Conservation (phyloP, 768 basidiomycete species). For the Suillus subaureus region DNA sequence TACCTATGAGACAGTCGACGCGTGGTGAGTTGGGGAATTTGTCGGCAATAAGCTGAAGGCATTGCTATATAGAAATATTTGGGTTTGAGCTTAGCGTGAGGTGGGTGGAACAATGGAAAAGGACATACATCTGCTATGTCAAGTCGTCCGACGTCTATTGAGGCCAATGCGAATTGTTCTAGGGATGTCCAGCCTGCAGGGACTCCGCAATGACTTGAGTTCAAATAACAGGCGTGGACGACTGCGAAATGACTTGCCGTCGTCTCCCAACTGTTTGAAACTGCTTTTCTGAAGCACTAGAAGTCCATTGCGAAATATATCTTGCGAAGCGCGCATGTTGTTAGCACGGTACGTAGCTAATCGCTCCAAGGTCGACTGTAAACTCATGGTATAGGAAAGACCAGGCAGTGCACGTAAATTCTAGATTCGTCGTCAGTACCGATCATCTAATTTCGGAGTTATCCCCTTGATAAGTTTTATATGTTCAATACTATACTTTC, state of each 20-base stretch:
- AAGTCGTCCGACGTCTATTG: constrained; percentile 72
- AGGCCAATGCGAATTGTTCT: constrained; percentile 78
- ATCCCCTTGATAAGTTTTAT: neutral
- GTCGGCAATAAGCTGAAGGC: constrained; percentile 55
- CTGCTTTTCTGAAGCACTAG: constrained; percentile 51
- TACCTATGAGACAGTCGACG: constrained; percentile 75
- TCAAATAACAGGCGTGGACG: neutral
- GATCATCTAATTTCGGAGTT: neutral
- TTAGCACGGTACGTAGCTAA: constrained; percentile 59
- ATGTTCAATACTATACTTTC: neutral
- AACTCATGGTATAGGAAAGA: constrained; percentile 38
- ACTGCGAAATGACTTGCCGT: constrained; percentile 42
- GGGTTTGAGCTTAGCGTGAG: constrained; percentile 10
- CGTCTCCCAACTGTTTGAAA: constrained; percentile 49
- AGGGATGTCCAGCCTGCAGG: constrained; percentile 72
- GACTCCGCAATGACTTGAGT: neutral
- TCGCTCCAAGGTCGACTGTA: constrained; percentile 50
- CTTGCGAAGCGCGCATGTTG: constrained; percentile 55
- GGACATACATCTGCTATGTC: constrained; percentile 74
- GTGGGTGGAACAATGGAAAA: neutral
- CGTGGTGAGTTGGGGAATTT: constrained; percentile 86
- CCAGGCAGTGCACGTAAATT: constrained; percentile 6
- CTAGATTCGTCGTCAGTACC: neutral
- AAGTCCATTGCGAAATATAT: constrained; percentile 57
- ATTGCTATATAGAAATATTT: constrained; percentile 27